phyloP scores from a whole-genome alignment of 225 moss, liverwort and hornwort species.

The Lunularia cruciata region DNA sequence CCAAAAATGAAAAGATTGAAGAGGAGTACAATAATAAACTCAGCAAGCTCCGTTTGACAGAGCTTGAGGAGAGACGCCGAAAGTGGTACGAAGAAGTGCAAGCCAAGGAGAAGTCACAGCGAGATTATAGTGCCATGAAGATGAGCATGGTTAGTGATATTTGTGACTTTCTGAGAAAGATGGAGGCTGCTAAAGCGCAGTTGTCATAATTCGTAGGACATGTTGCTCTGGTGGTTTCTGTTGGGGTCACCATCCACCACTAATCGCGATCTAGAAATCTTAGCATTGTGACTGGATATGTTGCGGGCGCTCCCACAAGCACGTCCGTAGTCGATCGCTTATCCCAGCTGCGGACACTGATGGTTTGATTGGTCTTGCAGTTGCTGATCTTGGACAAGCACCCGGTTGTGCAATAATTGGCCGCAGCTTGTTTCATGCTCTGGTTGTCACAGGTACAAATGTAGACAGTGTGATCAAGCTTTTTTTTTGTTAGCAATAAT shows the following conservation, averaged over 20 bases:
- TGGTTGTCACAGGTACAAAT: conserved; percentile 32
- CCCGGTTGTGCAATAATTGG: conserved; percentile 45
- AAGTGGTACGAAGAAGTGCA: conserved; percentile 79
- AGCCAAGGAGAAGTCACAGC: conserved; percentile 50
- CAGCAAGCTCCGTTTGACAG: conserved; percentile 65
- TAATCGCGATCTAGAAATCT: neutral
- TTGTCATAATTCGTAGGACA: conserved; percentile 26
- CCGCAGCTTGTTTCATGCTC: conserved; percentile 29
- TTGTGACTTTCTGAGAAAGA: conserved; percentile 46
- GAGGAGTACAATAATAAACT: conserved; percentile 77
- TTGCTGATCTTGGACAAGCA: conserved; percentile 41
- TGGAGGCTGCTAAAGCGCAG: conserved; percentile 42
- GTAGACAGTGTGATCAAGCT: conserved; percentile 29
- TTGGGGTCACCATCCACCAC: conserved; percentile 19
- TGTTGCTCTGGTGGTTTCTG: conserved; percentile 36
- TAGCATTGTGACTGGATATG: conserved; percentile 25
- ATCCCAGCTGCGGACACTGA: conserved; percentile 35
- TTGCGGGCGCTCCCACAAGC: conserved; percentile 24
- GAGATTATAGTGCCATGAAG: conserved; percentile 51
- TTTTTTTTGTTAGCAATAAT: conserved; percentile 19
- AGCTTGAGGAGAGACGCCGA: conserved; percentile 74
- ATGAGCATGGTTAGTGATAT: conserved; percentile 57
- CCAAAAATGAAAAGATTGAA: conserved; percentile 86
- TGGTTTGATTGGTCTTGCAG: conserved; percentile 41
- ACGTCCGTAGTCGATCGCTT: conserved; percentile 17